A percentile compares a stretch with the other conserved stretches of the same genome.
phyloP scores from a whole-genome alignment of 345 rosid species.

The Camelina neglecta region DNA sequence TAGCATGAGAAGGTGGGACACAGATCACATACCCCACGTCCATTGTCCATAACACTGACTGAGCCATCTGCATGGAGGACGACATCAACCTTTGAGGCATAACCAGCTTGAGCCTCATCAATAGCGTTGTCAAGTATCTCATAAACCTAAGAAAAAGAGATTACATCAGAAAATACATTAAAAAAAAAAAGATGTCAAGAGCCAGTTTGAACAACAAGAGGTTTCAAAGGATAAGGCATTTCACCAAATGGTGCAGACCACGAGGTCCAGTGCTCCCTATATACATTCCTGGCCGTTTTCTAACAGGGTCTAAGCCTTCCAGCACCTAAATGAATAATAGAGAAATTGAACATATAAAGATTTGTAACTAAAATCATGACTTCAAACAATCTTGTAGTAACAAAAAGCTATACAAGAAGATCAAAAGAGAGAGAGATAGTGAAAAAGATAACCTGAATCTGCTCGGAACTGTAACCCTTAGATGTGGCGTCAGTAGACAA shows the following conservation, averaged over 20 bases:
- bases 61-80: conserved; percentile 75
- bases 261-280: conserved; percentile 99
- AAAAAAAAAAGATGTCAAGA: neutral
- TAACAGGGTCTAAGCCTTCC: conserved; percentile 96
- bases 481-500: conserved; percentile 62
- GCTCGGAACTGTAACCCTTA: conserved; percentile 77
- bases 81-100: conserved; percentile 77
- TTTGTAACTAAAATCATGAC: neutral
- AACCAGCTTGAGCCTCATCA: conserved; percentile 99
- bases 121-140: conserved; percentile 97
- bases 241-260: conserved; percentile 98
- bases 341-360: neutral
- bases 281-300: conserved; percentile 99
- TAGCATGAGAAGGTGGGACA: conserved; percentile 26
- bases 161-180: conserved; percentile 16
- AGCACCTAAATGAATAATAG: conserved; percentile 62
- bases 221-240: conserved; percentile 3
- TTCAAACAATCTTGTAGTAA: conserved; percentile 1
- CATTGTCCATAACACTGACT: conserved; percentile 87
- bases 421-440: neutral
- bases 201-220: conserved; percentile 20
- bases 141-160: conserved; percentile 65
- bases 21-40: conserved; percentile 86
- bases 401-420: neutral
- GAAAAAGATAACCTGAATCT: conserved; percentile 67